A percentile compares a stretch with the other conserved stretches of the same genome.
phyloP scores from a whole-genome alignment of 192 early-diverging fungal genomes.

The Backusella westeae region DNA sequence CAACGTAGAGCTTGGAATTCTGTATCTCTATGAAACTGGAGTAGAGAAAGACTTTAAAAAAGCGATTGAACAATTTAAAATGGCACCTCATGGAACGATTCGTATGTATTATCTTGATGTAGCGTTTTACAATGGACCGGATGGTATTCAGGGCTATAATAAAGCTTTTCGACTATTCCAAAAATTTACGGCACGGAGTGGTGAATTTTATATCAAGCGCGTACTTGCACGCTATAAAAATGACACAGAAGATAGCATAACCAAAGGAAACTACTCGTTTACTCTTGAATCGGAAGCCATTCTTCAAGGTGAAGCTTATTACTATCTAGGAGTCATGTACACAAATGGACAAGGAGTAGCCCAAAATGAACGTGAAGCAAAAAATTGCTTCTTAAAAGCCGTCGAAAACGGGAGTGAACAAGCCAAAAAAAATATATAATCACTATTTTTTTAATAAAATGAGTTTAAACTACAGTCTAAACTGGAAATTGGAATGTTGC shows the following conservation, averaged over 20 bases:
- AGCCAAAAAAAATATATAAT: background rate
- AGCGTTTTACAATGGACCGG: background rate
- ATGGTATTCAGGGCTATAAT: background rate
- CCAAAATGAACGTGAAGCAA: background rate
- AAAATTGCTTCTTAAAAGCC: background rate
- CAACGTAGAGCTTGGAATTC: background rate
- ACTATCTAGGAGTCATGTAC: background rate
- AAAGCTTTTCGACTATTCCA: background rate
- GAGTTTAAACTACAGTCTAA: too few species aligned
- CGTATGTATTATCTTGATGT: background rate
- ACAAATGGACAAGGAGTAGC: background rate
- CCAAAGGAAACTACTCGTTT: background rate
- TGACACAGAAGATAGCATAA: background rate
- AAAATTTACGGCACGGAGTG: background rate
- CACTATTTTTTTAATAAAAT: too few species aligned
- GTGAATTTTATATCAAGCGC: too few species aligned
- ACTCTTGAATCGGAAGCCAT: background rate
- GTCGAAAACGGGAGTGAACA: background rate
- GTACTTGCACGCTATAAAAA: background rate
- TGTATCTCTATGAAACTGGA: background rate
- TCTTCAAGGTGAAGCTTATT: background rate
- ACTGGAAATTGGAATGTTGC: too few species aligned
- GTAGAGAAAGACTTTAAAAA: background rate
- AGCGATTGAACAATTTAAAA: background rate
- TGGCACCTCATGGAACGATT: rapidly evolving